Percentiles rank a stretch among this genome's conserved stretches.
Conservation (phyloP, 208 protist species). For the Trypanosoma cruzi region DNA sequence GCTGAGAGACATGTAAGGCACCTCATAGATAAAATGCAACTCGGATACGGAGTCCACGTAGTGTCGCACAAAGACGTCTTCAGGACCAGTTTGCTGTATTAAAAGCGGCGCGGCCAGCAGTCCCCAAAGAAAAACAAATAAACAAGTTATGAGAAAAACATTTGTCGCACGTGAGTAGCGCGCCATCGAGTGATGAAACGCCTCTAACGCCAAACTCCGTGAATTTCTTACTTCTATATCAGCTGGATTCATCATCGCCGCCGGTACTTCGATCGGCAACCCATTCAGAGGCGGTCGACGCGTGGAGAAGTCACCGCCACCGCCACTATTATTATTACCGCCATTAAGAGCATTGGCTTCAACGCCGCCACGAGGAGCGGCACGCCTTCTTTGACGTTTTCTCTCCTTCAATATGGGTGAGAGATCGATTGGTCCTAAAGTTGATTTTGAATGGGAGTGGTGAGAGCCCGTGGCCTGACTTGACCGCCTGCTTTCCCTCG, state of each 20-base stretch:
- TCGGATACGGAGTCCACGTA: constrained; percentile 70
- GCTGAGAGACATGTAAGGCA: constrained; percentile 46
- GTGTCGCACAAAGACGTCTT: constrained; percentile 41
- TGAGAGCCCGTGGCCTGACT: constrained; percentile 20
- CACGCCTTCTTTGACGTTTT: constrained; percentile 23
- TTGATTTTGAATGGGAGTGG: constrained; percentile 30
- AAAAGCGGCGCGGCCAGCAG: constrained; percentile 31
- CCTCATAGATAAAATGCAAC: constrained; percentile 67
- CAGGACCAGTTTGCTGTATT: constrained; percentile 22
- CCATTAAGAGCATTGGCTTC: not conserved
- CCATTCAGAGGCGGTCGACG: constrained; percentile 7
- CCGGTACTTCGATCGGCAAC: constrained; percentile 27
- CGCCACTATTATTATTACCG: not conserved
- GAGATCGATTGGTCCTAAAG: constrained; percentile 45
- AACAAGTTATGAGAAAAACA: constrained; percentile 10
- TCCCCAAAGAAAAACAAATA: constrained; percentile 13
- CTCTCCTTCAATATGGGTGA: constrained; percentile 56
- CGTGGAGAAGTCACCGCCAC: not conserved
- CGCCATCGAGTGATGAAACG: constrained; percentile 12
- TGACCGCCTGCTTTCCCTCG: constrained; percentile 41
- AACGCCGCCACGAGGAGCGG: not conserved
- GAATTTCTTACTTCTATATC: not conserved
- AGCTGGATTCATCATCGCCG: constrained; percentile 6
- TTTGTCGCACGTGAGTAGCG: constrained; percentile 6
- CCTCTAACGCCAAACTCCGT: constrained; percentile 7